These are phyloP conservation scores for Pyrenophora seminiperda DNA, from an alignment of 2,329 filamentous ascomycete genomes.

Conservation along the genomic window DNA sequence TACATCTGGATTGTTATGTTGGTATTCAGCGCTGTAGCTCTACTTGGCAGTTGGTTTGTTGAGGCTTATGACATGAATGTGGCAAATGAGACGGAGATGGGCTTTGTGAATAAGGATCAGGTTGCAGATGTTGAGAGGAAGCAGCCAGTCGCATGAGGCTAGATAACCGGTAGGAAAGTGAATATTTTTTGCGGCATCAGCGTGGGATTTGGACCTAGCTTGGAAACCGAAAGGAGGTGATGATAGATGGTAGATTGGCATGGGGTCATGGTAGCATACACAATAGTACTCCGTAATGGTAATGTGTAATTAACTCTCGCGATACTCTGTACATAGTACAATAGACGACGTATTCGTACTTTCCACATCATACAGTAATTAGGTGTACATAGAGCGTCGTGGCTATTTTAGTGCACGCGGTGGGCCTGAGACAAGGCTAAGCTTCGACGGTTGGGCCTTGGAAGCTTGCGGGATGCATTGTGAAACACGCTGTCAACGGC, in stretches of 20 bases:
- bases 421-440: conserved; percentile 2
- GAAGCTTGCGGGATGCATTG: conserved; percentile 23
- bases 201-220: conserved; percentile 4
- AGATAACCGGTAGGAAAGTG: not conserved
- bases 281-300: no score
- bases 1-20: conserved; percentile 63
- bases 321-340: no score
- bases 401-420: conserved; percentile 9
- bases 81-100: conserved; percentile 56
- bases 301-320: no score
- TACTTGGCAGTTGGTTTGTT: conserved; percentile 60
- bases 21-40: conserved; percentile 57
- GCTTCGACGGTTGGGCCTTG: conserved; percentile 17
- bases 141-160: conserved; percentile 1
- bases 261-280: not conserved
- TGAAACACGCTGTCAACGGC: conserved; percentile 30
- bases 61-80: conserved; percentile 55
- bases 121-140: conserved; percentile 28
- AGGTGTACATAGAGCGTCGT: not conserved
- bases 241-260: no score
- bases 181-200: conserved; percentile 7
- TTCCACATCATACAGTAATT: no score
- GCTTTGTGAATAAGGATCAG: conserved; percentile 50
- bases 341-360: no score
- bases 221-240: not conserved